Evolutionary conservation across 139 green algal genomes (phyloP).

Genomic region (Chlorella sp.): DNA sequence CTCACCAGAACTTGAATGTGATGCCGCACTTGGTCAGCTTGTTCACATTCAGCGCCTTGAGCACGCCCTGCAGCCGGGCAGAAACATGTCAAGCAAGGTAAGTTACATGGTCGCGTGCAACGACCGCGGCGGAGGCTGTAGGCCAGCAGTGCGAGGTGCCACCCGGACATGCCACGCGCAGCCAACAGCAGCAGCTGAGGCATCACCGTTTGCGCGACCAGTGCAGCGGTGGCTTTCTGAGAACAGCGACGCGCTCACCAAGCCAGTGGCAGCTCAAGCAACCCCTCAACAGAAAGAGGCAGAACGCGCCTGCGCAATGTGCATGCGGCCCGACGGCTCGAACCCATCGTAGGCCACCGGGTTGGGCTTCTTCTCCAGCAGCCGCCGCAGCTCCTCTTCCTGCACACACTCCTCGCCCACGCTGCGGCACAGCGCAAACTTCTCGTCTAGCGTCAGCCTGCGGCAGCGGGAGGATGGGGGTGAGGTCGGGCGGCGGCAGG

Average conservation of each 20-base stretch:
- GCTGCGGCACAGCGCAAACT: constrained; percentile 80
- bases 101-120: too few relatives aligned
- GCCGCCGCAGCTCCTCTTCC: constrained; percentile 87
- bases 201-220: too few relatives aligned
- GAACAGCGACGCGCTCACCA: too few relatives aligned
- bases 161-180: too few relatives aligned
- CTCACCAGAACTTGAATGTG: constrained; percentile 96
- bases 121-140: too few relatives aligned
- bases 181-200: too few relatives aligned
- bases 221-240: too few relatives aligned
- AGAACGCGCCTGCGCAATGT: constrained; percentile 90
- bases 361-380: constrained; percentile 92
- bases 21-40: constrained; percentile 95
- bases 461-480: not conserved
- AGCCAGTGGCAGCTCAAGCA: too few relatives aligned
- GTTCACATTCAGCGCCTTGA: constrained; percentile 99
- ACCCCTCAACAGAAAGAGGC: too few relatives aligned
- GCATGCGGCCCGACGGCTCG: constrained; percentile 98
- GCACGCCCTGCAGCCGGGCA: constrained; percentile 81
- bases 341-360: constrained; percentile 98
- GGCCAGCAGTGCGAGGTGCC: not conserved
- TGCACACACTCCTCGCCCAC: constrained; percentile 97
- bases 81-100: not conserved
- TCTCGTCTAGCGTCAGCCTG: constrained; percentile 90
- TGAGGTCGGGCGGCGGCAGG: not conserved